Evolutionary conservation across 305 asterid species (phyloP), one percentile per base, ranked within the genome.

Genomic region (Salvia sclarea): DNA sequence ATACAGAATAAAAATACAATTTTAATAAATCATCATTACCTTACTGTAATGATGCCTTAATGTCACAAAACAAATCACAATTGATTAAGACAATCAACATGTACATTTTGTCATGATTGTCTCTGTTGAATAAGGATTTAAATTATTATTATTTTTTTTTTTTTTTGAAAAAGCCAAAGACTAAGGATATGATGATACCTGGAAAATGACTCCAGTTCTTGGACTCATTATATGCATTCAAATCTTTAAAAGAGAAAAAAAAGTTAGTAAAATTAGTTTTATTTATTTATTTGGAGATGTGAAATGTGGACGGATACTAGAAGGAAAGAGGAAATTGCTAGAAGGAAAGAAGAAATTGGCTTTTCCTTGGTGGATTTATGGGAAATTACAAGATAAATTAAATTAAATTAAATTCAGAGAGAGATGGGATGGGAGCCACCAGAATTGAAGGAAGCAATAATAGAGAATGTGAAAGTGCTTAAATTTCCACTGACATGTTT

Each of bases 1-100:
- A 41, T 22, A 56, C 59, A 24, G n/a, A 14, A 55, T 59, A 40
- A 49, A 33, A 1, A 53, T 54, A 56, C 1, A 14, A 40, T 18
- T 28, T 40, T 20, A 6, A 44, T 24, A 18, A 24, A 43, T 25
- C 47, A 55, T 59, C 54, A 61, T 41, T 6, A 17, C 40, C 16
- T 53, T 55, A 66, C 28, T 54, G 71, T 43, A 61, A 60, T 37
- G 49, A 58, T 70, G 70, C 41, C 24, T 38, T 25, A 65, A 44
- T 53, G 60, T 61, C 71, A 64, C 66, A 48, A 31, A 62, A 59
- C 43, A 53, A 57, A 72, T 48, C 53, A 55, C 25, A 48, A 75
- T 22, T 80, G 81, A 76, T 79, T 78, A 66, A 12, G 78, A 75
- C 79, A 63, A 79, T 81, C 74, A 73, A 78, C 49, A 59, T 33